phyloP scores from a whole-genome alignment of 495 filamentous ascomycete species.

The Aspergillus carlsbadensis region DNA sequence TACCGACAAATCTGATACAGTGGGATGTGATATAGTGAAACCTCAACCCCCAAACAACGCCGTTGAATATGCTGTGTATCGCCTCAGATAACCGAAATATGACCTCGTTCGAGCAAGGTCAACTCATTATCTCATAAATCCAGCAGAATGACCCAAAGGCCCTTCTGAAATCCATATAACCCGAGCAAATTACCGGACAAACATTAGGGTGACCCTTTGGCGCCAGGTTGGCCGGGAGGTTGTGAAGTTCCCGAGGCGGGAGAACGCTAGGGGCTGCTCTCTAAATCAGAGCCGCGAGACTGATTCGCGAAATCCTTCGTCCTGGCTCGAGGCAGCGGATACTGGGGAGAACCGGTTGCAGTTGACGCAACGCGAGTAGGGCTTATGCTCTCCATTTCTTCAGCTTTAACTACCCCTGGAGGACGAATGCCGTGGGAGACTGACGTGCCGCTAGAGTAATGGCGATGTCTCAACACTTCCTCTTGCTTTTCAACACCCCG shows the following conservation, averaged over 20 bases:
- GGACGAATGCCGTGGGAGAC: conserved; percentile 1
- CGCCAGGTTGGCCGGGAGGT: neutral
- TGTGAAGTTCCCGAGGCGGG: conserved; percentile 3
- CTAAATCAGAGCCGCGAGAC: conserved; percentile 12
- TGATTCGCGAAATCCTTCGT: neutral
- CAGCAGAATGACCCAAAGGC: no score
- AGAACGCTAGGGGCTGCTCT: conserved; percentile 16
- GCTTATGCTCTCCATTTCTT: conserved; percentile 6
- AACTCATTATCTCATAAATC: no score
- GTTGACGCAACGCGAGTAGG: neutral
- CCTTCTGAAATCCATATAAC: no score
- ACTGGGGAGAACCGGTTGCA: neutral
- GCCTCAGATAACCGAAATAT: no score
- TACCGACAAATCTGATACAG: conserved; percentile 2
- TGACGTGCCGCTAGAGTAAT: conserved; percentile 12
- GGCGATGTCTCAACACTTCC: conserved; percentile 2
- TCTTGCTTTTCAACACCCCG: neutral
- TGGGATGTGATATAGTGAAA: neutral
- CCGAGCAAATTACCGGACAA: no score
- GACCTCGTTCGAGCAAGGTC: no score
- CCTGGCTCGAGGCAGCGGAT: neutral
- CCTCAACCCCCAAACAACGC: no score
- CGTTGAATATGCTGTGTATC: no score
- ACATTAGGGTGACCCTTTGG: no score
- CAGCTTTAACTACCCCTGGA: neutral